phyloP scores from a whole-genome alignment of 192 early-diverging fungal genomes.

The Allomyces macrogynus region DNA sequence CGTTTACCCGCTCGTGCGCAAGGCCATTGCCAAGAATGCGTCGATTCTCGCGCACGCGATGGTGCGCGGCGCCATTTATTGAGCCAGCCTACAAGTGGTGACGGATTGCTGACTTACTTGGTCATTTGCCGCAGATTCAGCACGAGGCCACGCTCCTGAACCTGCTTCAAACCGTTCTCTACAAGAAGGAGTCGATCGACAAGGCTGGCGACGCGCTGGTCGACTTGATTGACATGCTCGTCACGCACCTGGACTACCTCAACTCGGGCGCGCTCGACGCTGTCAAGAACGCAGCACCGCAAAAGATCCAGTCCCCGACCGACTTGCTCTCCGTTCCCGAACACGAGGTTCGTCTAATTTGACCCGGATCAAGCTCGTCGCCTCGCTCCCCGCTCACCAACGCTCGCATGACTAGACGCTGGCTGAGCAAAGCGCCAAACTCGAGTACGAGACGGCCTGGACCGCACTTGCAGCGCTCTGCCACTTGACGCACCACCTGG shows the following conservation, averaged over 20 bases:
- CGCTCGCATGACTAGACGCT: background rate
- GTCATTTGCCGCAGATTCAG: too few relatives aligned
- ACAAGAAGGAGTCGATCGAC: background rate
- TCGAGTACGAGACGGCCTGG: background rate
- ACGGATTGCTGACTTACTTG: too few relatives aligned
- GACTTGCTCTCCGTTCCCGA: background rate
- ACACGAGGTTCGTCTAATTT: background rate
- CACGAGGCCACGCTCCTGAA: background rate
- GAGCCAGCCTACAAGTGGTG: too few relatives aligned
- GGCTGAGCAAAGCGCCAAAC: background rate
- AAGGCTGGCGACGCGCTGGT: background rate
- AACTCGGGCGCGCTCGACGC: background rate
- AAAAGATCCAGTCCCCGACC: background rate
- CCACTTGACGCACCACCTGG: background rate
- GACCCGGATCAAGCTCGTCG: background rate
- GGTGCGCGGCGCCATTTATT: background rate
- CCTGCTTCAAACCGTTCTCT: background rate
- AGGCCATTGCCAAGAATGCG: background rate
- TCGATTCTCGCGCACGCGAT: background rate
- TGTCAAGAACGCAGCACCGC: background rate
- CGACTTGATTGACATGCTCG: background rate
- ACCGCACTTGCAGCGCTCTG: background rate
- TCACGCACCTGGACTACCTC: background rate
- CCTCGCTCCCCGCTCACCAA: background rate
- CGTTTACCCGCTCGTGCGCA: background rate